Percentiles rank a stretch among this genome's conserved stretches.
Evolutionary conservation across 1,284 basidiomycete genomes (phyloP).

Genomic region (Cyathus pygmaeus): DNA sequence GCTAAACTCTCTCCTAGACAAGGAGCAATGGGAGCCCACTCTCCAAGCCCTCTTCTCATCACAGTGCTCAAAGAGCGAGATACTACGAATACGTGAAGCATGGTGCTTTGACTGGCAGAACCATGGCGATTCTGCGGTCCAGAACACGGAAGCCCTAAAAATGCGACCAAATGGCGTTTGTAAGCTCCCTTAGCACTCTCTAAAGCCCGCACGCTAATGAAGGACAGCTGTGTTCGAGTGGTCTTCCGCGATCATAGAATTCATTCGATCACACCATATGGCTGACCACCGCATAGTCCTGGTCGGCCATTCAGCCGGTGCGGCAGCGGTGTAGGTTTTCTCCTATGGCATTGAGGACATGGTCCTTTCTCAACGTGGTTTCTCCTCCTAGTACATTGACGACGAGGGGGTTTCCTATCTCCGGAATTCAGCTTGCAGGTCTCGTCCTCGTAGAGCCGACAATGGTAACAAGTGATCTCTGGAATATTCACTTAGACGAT

Average conservation of each 20-base stretch:
- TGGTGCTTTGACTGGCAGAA: constrained; percentile 65
- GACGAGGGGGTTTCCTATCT: constrained; percentile 6
- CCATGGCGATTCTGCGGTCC: constrained; percentile 60
- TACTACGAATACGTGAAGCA: constrained; percentile 54
- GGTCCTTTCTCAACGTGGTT: background rate
- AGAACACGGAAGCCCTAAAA: constrained; percentile 52
- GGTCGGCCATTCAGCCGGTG: constrained; percentile 57
- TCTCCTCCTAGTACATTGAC: constrained; percentile 11
- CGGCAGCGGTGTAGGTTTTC: constrained; percentile 51
- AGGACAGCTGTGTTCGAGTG: constrained; percentile 53
- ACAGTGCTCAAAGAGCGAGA: constrained; percentile 26
- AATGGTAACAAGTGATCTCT: constrained; percentile 46
- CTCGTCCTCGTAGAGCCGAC: constrained; percentile 56
- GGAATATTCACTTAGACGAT: constrained; percentile 44
- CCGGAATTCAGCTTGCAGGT: constrained; percentile 35
- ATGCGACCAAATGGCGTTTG: constrained; percentile 45
- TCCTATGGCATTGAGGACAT: background rate
- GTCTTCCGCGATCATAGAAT: constrained; percentile 46
- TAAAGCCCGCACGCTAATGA: background rate
- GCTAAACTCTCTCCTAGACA: constrained; percentile 44
- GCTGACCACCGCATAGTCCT: constrained; percentile 49
- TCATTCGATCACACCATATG: constrained; percentile 45
- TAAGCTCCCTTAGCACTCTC: constrained; percentile 24
- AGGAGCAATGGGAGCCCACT: constrained; percentile 62
- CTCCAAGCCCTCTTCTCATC: constrained; percentile 51